Conservation (phyloP, 768 basidiomycete species). For the Rickenella mellea region DNA sequence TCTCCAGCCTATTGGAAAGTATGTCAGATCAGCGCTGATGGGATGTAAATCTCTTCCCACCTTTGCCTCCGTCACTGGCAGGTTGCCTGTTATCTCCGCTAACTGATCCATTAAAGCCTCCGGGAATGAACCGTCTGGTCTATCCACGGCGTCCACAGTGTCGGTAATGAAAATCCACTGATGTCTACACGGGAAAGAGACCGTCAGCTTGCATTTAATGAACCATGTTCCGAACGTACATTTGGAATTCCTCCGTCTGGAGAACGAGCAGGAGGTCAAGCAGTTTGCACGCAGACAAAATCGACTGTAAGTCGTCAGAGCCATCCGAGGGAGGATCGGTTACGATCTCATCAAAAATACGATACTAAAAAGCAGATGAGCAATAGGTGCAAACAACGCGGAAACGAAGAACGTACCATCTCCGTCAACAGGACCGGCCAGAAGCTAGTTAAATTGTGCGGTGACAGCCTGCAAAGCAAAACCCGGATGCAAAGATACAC, state of each 20-base stretch:
- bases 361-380: conserved; percentile 43
- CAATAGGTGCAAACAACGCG: neutral
- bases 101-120: conserved; percentile 88
- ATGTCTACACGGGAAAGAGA: conserved; percentile 41
- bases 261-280: conserved; percentile 86
- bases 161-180: conserved; percentile 99
- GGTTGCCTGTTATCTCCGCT: conserved; percentile 68
- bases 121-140: conserved; percentile 73
- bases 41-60: conserved; percentile 7
- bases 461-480: conserved; percentile 79
- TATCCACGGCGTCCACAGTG: conserved; percentile 90
- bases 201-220: neutral
- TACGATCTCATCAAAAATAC: conserved; percentile 80
- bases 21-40: neutral
- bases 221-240: conserved; percentile 39
- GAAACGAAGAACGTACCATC: conserved; percentile 40
- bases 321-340: conserved; percentile 64
- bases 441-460: conserved; percentile 88
- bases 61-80: conserved; percentile 38
- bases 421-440: conserved; percentile 96
- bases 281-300: conserved; percentile 89
- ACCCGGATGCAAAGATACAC: conserved; percentile 92
- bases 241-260: conserved; percentile 96
- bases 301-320: conserved; percentile 73
- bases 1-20: too few relatives aligned